Conservation (phyloP, 306 rosid species). For the Quercus parvula region DNA sequence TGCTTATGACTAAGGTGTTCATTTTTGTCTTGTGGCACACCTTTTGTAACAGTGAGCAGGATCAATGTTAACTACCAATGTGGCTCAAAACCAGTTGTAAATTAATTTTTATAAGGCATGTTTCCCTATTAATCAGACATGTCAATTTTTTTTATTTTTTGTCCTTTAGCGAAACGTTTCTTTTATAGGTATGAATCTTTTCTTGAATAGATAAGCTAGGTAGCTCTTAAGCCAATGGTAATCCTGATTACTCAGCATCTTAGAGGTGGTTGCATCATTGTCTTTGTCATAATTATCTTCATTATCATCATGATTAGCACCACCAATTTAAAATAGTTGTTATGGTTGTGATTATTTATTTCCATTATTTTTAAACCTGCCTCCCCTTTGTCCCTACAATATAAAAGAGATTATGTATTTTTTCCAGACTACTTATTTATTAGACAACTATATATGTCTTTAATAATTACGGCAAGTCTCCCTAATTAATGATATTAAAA, state of each 20-base stretch:
- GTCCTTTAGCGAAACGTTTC: neutral
- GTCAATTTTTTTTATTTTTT: neutral
- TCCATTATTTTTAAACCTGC: too few relatives aligned
- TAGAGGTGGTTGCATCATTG: neutral
- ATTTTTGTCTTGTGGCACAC: neutral
- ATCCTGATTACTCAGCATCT: neutral
- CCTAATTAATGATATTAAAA: neutral
- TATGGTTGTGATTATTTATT: neutral
- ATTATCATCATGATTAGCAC: neutral
- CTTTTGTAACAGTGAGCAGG: neutral
- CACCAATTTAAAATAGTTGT: neutral
- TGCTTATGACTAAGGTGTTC: neutral
- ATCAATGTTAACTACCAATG: neutral
- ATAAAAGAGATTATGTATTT: neutral
- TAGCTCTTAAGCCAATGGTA: neutral
- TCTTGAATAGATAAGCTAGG: neutral
- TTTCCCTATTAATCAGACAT: neutral
- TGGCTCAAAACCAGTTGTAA: conserved; percentile 5
- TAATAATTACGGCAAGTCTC: neutral
- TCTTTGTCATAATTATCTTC: neutral
- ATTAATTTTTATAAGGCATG: conserved; percentile 2
- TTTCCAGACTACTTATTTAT: neutral
- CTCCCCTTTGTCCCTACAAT: neutral
- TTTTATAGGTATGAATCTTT: neutral
- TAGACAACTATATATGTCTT: too few relatives aligned